Evolutionary conservation across 2,329 filamentous ascomycete species (phyloP), one percentile per base, ranked within the genome.

Genomic region (Xylaria polymorpha): DNA sequence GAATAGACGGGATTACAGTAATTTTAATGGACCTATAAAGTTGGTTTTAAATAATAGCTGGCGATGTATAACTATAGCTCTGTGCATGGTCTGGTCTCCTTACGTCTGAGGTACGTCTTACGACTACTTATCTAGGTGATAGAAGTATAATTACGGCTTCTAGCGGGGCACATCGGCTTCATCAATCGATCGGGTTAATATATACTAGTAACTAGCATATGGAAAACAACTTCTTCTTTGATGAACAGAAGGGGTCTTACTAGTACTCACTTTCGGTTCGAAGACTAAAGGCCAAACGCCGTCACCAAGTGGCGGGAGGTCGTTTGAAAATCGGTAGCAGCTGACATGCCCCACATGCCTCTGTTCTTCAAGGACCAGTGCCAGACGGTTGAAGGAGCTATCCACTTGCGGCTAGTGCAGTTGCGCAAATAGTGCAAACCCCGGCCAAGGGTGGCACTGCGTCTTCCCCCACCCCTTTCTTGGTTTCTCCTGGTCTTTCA

Each of bases 401-500:
- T 44, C 55, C 43, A 2, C 25, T 64, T 67, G 8, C 44, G 56
- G 64, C 25, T 70, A 70, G 67, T 58, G 15, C 37, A 10, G 20
- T 50, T 64, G 46, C 60, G 63, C 50, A 67, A 61, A 65, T 68
- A 68, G 25, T 29, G 25, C 25, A 29, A 59, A 22, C 56, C 22
- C 39, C 56, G 41, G 15, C 55, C 41, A 50, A 56, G 55, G 35
- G 29, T 35, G 15, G 29, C 20, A 57, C 56, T 15, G 43, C 43
- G 41, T 3, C 18, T 39, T 20, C 32, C 61, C 60, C 50, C 50
- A 43, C 62, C 58, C 58, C 58, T 53, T 66, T 58, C 58, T 51
- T 35, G 44, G 46, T 46, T 48, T 61, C 55, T 60, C 10, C 39
- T 61, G 20, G 20, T 39, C 44, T 9, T 43, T 48, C 22, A 58